These are phyloP conservation scores for Scedosporium dehoogii DNA, from an alignment of 2,329 filamentous ascomycete species.

Conservation along the genomic window DNA sequence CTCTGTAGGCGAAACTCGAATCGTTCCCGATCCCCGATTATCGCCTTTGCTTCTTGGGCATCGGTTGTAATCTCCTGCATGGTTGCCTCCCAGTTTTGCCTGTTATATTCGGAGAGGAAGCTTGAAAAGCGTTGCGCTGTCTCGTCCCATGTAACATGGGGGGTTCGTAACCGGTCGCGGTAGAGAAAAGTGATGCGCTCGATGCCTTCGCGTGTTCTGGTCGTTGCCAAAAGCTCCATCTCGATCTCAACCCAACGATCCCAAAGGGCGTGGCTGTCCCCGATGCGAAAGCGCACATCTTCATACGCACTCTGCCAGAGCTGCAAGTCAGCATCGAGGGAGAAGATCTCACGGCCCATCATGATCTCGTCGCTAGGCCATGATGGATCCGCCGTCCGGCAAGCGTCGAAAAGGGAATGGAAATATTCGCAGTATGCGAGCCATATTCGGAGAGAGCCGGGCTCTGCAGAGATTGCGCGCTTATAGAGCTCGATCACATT, in stretches of 20 bases:
- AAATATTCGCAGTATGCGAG: conserved; percentile 70
- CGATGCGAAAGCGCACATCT: conserved; percentile 62
- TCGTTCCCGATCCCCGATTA: conserved; percentile 49
- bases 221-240: conserved; percentile 53
- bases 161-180: conserved; percentile 58
- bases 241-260: conserved; percentile 67
- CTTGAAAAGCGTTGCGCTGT: conserved; percentile 67
- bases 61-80: conserved; percentile 60
- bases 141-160: conserved; percentile 64
- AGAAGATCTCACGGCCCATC: conserved; percentile 62
- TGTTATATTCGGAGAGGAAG: conserved; percentile 63
- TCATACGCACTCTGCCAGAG: conserved; percentile 65
- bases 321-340: conserved; percentile 53
- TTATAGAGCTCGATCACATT: conserved; percentile 63
- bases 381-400: conserved; percentile 5
- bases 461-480: conserved; percentile 59
- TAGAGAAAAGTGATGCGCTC: conserved; percentile 60
- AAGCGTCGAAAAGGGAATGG: conserved; percentile 50
- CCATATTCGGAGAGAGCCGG: conserved; percentile 66
- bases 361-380: conserved; percentile 60
- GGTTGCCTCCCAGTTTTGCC: conserved; percentile 58
- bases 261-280: conserved; percentile 72
- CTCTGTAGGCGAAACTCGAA: conserved; percentile 57
- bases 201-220: conserved; percentile 45
- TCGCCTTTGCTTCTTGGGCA: conserved; percentile 54